A percentile compares a stretch with the other conserved stretches of the same genome.
Evolutionary conservation across 2,329 filamentous ascomycete genomes (phyloP).

Genomic region (Penicillium occitanis): DNA sequence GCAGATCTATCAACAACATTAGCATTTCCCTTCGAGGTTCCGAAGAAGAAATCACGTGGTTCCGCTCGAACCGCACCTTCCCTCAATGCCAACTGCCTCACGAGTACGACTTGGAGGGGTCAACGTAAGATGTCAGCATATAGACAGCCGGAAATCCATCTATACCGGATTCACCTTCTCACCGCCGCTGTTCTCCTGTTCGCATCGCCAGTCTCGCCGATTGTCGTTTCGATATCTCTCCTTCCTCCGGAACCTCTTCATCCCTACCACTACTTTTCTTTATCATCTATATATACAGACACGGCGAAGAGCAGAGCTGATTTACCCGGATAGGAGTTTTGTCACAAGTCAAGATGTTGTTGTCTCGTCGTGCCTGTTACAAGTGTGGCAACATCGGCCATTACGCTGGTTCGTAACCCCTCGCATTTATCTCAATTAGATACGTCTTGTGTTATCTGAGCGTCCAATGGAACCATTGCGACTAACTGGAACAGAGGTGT

Average conservation of each 20-base stretch:
- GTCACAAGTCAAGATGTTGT: slow-evolving; percentile 61
- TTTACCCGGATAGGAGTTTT: neutral
- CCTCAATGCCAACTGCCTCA: neutral
- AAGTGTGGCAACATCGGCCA: slow-evolving; percentile 77
- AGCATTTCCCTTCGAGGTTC: neutral
- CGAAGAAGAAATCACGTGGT: neutral
- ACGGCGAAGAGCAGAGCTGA: slow-evolving; percentile 2
- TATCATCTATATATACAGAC: neutral
- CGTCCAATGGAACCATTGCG: neutral
- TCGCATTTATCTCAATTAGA: neutral
- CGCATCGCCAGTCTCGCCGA: neutral
- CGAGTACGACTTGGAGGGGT: neutral
- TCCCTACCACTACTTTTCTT: neutral
- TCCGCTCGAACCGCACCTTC: neutral
- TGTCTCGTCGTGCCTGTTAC: slow-evolving; percentile 81
- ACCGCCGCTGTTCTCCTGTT: neutral
- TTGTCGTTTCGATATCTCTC: neutral
- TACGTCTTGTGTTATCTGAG: neutral
- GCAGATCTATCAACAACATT: neutral
- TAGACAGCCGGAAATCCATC: neutral
- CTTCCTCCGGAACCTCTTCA: neutral
- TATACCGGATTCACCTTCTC: neutral
- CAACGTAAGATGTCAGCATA: neutral
- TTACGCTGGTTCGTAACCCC: slow-evolving; percentile 49
- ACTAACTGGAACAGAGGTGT: slow-evolving; percentile 70